These are phyloP conservation scores for Metrosideros polymorpha DNA, from an alignment of 441 rosid species.

Conservation along the genomic window DNA sequence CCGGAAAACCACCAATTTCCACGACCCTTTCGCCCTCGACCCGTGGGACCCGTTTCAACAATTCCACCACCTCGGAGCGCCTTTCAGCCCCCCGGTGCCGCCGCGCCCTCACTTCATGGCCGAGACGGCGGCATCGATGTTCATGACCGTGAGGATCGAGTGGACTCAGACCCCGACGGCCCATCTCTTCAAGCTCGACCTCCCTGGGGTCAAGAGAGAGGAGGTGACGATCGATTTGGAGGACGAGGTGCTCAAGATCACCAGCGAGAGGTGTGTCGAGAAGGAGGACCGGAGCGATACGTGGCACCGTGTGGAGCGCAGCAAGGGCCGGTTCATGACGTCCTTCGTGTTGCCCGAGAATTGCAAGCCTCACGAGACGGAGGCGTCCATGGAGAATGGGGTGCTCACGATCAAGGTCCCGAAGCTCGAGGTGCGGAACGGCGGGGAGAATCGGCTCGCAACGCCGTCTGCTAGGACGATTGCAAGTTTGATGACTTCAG, in stretches of 20 bases:
- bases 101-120: background rate
- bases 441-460: background rate
- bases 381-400: conserved; percentile 21
- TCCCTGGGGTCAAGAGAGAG: conserved; percentile 19
- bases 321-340: conserved; percentile 12
- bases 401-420: conserved; percentile 27
- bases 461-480: conserved; percentile 13
- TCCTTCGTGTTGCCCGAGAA: conserved; percentile 25
- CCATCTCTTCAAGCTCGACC: conserved; percentile 15
- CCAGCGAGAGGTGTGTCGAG: conserved; percentile 19
- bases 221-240: conserved; percentile 32
- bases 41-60: background rate
- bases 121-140: background rate
- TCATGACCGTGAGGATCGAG: conserved; percentile 1
- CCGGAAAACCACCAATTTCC: background rate
- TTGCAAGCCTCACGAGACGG: conserved; percentile 1
- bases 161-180: conserved; percentile 30
- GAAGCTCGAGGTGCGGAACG: background rate
- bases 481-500: conserved; percentile 18
- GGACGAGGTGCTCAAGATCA: conserved; percentile 21
- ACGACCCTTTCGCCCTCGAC: background rate
- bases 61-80: background rate
- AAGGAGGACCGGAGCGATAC: conserved; percentile 11
- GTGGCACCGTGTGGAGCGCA: conserved; percentile 18
- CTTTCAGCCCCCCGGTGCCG: background rate